Base-by-base conservation (phyloP, 192 early-diverging fungal species). In the Coemansia sp. region DNA sequence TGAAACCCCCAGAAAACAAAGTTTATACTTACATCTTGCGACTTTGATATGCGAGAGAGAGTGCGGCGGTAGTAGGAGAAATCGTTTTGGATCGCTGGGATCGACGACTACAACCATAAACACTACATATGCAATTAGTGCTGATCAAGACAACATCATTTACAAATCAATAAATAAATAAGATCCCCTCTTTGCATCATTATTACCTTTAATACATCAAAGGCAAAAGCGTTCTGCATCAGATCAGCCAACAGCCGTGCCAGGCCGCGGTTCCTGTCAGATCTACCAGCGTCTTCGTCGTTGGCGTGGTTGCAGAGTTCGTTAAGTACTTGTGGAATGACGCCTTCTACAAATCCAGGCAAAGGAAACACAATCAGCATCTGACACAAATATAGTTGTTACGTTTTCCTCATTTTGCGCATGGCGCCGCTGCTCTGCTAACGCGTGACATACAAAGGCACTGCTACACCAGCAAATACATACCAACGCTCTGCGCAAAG, bases 21-120 rank as follows among this genome's bases (percentile, higher is more conserved):
- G 33, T 42, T 5, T 30, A 14, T 69, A 84, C 84, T 76, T 83
- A 83, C 86, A 64, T 91, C 86, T 61, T 85, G 76, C 25, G 81
- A 72, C 67, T 87, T 86, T 57, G 89, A 84, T 67, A 92, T 93
- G 50, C 93, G 89, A 32, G 87, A 87, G 25, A 95, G 79, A 55
- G 94, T 92, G 57, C 96, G 86, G 46, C 95, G 91, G 67, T 98
- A 98, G 72, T 94, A 98, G 46, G 95, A 95, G 72, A 98, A 95
- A 67, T 98, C 96, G 78, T 98, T 98, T 75, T 98, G 96, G 64
- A 97, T 69, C 66, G 75, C 67, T 68, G 71, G 67, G 72, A 80
- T 73, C 69, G 67, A 79, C 70, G 69, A 64, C 66, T 71, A 72
- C 57, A 76, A 59, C 23, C 51, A 63, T 21, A 39, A 55, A 32